These are phyloP conservation scores for Blastocystis sp. DNA, from an alignment of 352 stramenopile genomes.

Conservation along the genomic window DNA sequence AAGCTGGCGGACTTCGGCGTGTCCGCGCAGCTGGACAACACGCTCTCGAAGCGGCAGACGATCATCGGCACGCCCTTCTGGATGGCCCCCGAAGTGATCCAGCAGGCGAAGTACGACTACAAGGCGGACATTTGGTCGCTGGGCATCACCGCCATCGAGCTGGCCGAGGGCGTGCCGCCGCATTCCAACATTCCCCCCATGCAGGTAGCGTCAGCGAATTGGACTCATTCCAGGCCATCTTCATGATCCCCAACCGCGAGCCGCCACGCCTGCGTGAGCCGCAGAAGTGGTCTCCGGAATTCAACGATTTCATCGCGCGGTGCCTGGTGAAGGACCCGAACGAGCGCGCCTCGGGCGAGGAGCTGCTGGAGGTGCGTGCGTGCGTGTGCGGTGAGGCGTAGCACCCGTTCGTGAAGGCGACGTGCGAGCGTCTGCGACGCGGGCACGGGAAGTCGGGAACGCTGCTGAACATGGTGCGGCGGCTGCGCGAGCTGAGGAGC, in stretches of 20 bases:
- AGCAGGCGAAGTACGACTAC: slow-evolving; percentile 26
- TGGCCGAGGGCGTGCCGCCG: slow-evolving; percentile 46
- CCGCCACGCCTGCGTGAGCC: slow-evolving; percentile 79
- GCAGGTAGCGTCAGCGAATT: slow-evolving; percentile 72
- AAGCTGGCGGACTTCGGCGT: slow-evolving; percentile 77
- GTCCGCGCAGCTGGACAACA: slow-evolving; percentile 89
- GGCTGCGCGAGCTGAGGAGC: slow-evolving; percentile 16
- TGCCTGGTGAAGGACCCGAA: slow-evolving; percentile 83
- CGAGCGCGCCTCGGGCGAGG: slow-evolving; percentile 79
- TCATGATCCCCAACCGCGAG: slow-evolving; percentile 92
- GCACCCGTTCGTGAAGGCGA: slow-evolving; percentile 71
- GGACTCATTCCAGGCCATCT: slow-evolving; percentile 80
- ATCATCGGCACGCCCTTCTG: not conserved
- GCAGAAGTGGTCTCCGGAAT: slow-evolving; percentile 73
- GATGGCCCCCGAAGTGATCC: not conserved
- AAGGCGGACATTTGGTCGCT: not conserved
- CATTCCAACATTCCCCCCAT: slow-evolving; percentile 82
- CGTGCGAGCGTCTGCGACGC: slow-evolving; percentile 21
- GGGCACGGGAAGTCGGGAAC: not conserved
- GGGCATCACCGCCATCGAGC: slow-evolving; percentile 65
- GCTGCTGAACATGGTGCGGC: slow-evolving; percentile 39
- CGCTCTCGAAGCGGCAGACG: slow-evolving; percentile 93
- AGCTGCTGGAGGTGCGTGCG: slow-evolving; percentile 75
- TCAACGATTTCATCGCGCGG: slow-evolving; percentile 80
- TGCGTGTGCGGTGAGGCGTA: not conserved